Evolutionary conservation across 306 rosid species (phyloP).

Genomic region (Arachis hypogaea): DNA sequence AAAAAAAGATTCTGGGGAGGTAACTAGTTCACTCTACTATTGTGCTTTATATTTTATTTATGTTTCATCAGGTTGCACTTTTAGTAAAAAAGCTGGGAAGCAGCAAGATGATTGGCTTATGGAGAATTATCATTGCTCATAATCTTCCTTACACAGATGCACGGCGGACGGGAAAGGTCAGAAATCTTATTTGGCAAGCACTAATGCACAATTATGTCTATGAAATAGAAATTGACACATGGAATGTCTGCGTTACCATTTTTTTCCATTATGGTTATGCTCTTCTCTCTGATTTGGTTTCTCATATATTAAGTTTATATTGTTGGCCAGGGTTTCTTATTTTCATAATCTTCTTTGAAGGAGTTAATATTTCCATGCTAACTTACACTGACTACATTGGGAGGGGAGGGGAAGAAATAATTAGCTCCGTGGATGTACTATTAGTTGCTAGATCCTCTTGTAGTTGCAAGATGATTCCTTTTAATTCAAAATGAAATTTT

Average conservation of each 20-base stretch:
- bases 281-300: slow-evolving; percentile 28
- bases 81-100: slow-evolving; percentile 42
- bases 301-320: slow-evolving; percentile 14
- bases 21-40: slow-evolving; percentile 28
- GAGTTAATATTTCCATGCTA: slow-evolving; percentile 21
- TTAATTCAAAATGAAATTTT: slow-evolving; percentile 19
- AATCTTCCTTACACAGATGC: slow-evolving; percentile 82
- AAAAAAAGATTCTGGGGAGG: slow-evolving; percentile 81
- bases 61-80: slow-evolving; percentile 34
- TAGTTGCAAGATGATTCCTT: slow-evolving; percentile 20
- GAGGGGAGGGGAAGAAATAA: slow-evolving; percentile 11
- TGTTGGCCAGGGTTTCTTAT: slow-evolving; percentile 5
- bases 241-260: not conserved
- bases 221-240: slow-evolving; percentile 28
- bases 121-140: slow-evolving; percentile 75
- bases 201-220: slow-evolving; percentile 8
- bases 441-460: slow-evolving; percentile 23
- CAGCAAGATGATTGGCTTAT: slow-evolving; percentile 72
- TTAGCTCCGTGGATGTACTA: slow-evolving; percentile 28
- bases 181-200: slow-evolving; percentile 35
- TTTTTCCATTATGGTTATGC: not conserved
- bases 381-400: not conserved
- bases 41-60: slow-evolving; percentile 3
- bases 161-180: slow-evolving; percentile 89
- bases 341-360: slow-evolving; percentile 7